Evolutionary conservation across 2,329 filamentous ascomycete species (phyloP).

Genomic region (Calonectria naviculata): DNA sequence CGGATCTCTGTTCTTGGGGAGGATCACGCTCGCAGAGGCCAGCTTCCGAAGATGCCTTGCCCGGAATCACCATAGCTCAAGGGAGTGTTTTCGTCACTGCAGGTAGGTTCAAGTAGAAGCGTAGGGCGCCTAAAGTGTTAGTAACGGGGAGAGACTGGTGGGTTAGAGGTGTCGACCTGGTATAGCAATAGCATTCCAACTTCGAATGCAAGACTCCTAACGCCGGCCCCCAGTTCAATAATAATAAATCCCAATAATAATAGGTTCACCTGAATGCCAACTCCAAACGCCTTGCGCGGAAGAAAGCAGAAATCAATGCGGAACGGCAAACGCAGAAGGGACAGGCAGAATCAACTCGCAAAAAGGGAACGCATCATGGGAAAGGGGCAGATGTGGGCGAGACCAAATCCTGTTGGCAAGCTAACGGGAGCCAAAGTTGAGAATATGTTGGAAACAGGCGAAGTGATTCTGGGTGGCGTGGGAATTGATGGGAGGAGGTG

Average conservation of each 20-base stretch:
- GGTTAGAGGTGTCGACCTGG: too few relatives aligned
- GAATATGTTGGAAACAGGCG: too few relatives aligned
- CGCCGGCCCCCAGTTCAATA: not conserved
- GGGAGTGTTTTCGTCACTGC: constrained; percentile 43
- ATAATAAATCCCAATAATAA: not conserved
- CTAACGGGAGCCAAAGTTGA: not conserved
- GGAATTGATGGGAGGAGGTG: not conserved
- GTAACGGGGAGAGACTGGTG: not conserved
- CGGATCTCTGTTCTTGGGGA: constrained; percentile 63
- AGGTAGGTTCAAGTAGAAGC: not conserved
- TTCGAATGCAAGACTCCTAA: constrained; percentile 4
- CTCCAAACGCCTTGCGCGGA: constrained; percentile 9
- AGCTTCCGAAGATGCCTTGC: constrained; percentile 27
- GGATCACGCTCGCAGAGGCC: constrained; percentile 33
- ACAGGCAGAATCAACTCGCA: not conserved
- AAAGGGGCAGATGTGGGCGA: not conserved
- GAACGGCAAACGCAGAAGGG: not conserved
- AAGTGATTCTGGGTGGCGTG: too few relatives aligned
- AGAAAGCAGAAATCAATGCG: not conserved
- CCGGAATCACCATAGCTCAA: constrained; percentile 34
- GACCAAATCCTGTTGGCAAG: not conserved
- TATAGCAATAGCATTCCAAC: not conserved
- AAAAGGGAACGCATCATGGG: not conserved
- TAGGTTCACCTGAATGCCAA: not conserved
- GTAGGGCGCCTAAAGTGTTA: not conserved